Percentiles rank a stretch among this genome's conserved stretches.
Conservation (phyloP, 2,329 filamentous ascomycete species). For the Diaporthe citri region DNA sequence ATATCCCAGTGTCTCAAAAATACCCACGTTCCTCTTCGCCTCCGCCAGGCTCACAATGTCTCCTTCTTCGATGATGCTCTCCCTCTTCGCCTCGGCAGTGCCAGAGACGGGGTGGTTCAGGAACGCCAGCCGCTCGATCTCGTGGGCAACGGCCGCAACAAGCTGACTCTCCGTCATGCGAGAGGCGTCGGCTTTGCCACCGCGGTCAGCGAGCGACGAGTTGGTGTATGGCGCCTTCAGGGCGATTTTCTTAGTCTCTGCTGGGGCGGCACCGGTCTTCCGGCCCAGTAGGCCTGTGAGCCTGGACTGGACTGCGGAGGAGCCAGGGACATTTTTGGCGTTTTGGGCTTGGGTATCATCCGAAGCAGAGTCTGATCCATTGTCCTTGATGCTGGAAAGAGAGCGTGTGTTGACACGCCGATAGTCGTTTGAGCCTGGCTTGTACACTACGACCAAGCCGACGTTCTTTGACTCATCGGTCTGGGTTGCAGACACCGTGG, state of each 20-base stretch:
- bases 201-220: slow-evolving; percentile 67
- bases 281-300: slow-evolving; percentile 59
- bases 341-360: slow-evolving; percentile 32
- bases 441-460: slow-evolving; percentile 85
- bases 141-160: slow-evolving; percentile 76
- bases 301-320: slow-evolving; percentile 45
- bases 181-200: slow-evolving; percentile 49
- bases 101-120: slow-evolving; percentile 57
- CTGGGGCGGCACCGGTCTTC: slow-evolving; percentile 47
- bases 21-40: slow-evolving; percentile 86
- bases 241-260: slow-evolving; percentile 59
- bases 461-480: slow-evolving; percentile 84
- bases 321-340: slow-evolving; percentile 9
- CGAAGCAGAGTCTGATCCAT: slow-evolving; percentile 40
- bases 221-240: slow-evolving; percentile 68
- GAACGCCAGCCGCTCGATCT: slow-evolving; percentile 78
- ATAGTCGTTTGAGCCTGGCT: slow-evolving; percentile 77
- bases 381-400: slow-evolving; percentile 65
- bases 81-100: slow-evolving; percentile 56
- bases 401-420: slow-evolving; percentile 88
- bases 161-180: slow-evolving; percentile 67
- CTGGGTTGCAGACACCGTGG: slow-evolving; percentile 82
- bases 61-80: slow-evolving; percentile 64
- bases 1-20: slow-evolving; percentile 89
- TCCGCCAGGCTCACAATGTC: slow-evolving; percentile 89